Evolutionary conservation across 306 rosid species (phyloP).

Genomic region (Fragaria iinumae): DNA sequence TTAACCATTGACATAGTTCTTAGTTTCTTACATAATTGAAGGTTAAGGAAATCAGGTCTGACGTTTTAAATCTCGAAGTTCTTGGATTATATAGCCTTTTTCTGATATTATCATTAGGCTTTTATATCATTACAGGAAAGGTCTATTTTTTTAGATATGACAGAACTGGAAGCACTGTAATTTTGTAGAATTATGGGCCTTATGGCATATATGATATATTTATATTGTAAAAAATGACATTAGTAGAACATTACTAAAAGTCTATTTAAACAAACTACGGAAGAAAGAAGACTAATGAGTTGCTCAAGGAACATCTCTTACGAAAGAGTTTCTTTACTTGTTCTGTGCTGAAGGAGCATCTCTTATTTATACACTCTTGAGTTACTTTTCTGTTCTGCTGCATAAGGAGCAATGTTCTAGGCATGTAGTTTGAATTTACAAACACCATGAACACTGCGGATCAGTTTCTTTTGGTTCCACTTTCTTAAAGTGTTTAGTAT

Average conservation of each 20-base stretch:
- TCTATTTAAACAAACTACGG: background rate
- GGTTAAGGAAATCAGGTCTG: background rate
- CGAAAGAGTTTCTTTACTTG: background rate
- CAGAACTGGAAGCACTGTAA: background rate
- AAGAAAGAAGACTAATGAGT: background rate
- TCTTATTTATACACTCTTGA: background rate
- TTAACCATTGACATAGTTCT: background rate
- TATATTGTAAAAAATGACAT: background rate
- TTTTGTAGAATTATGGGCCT: background rate
- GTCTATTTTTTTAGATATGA: background rate
- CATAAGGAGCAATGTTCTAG: background rate
- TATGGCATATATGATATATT: background rate
- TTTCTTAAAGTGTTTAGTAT: background rate
- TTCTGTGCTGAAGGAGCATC: background rate
- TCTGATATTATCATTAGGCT: background rate
- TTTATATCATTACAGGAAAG: background rate
- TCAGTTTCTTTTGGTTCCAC: background rate
- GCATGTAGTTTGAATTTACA: background rate
- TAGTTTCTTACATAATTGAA: background rate
- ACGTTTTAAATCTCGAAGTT: background rate
- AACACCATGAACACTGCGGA: background rate
- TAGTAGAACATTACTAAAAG: background rate
- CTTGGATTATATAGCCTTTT: background rate
- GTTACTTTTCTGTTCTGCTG: background rate
- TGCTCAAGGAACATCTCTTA: background rate